Conservation (phyloP, 2,329 filamentous ascomycete genomes). For the Fusarium sp. region DNA sequence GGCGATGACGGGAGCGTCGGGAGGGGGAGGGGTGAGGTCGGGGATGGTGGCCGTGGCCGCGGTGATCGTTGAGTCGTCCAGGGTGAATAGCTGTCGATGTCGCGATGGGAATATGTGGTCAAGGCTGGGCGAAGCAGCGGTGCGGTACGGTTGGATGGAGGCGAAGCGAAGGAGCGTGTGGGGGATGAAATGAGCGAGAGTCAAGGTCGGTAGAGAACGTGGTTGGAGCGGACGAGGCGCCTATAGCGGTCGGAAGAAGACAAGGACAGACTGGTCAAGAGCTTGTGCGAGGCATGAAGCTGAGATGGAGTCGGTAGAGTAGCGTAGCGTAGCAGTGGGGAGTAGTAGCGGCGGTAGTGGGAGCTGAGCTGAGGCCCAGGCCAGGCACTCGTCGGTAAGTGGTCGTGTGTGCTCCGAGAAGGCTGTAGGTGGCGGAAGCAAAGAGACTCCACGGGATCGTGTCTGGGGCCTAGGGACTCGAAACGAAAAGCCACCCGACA, state of each 20-base stretch:
- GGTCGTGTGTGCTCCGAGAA: constrained; percentile 12
- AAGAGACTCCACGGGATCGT: constrained; percentile 7
- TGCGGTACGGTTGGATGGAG: constrained; percentile 8
- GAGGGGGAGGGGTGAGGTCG: constrained; percentile 30
- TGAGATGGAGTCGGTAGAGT: constrained; percentile 31
- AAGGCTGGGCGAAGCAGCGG: background rate
- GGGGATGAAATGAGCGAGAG: constrained; percentile 27
- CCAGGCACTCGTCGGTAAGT: constrained; percentile 9
- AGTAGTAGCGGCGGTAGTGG: constrained; percentile 6
- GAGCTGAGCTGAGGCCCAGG: background rate
- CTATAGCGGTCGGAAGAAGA: constrained; percentile 2
- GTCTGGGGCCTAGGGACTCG: constrained; percentile 8
- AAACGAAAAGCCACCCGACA: constrained; percentile 30
- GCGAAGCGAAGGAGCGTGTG: constrained; percentile 34
- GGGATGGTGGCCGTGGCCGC: constrained; percentile 36
- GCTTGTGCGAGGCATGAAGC: constrained; percentile 44
- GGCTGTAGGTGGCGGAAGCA: constrained; percentile 24
- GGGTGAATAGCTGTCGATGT: constrained; percentile 48
- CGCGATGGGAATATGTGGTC: constrained; percentile 9
- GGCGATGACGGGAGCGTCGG: constrained; percentile 51
- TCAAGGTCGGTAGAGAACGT: constrained; percentile 40
- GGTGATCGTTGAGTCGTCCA: constrained; percentile 56
- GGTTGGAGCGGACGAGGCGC: constrained; percentile 13
- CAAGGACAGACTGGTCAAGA: constrained; percentile 32
- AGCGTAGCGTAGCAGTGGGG: constrained; percentile 16